These are phyloP conservation scores for Staphylotrichum longicolle DNA, from an alignment of 495 filamentous ascomycete species.

Conservation along the genomic window DNA sequence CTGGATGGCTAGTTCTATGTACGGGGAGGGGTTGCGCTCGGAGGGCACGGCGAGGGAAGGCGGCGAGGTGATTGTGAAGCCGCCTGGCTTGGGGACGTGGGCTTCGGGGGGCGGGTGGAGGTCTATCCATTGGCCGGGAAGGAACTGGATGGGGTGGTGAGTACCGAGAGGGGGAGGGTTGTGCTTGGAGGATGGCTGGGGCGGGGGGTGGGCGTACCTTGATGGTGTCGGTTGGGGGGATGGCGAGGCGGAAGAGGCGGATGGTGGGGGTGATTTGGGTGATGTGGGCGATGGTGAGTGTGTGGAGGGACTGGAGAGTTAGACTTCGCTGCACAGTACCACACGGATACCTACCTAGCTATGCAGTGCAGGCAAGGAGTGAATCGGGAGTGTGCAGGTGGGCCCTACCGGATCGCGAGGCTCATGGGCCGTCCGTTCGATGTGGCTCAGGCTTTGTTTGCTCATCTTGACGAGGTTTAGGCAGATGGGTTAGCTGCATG, in stretches of 20 bases:
- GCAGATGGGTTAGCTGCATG: background rate
- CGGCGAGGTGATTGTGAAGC: slow-evolving; percentile 83
- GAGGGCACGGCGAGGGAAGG: slow-evolving; percentile 42
- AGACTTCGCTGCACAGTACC: slow-evolving; percentile 6
- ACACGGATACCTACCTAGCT: slow-evolving; percentile 1
- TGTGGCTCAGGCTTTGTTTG: slow-evolving; percentile 37
- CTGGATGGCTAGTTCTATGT: slow-evolving; percentile 35
- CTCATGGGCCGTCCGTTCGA: slow-evolving; percentile 68
- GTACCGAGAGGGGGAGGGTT: background rate
- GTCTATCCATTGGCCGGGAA: slow-evolving; percentile 91
- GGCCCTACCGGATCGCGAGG: slow-evolving; percentile 56
- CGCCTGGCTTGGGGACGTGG: slow-evolving; percentile 63
- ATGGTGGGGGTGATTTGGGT: slow-evolving; percentile 36
- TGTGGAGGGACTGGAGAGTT: slow-evolving; percentile 41
- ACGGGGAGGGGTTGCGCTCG: background rate
- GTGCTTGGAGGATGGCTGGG: slow-evolving; percentile 8
- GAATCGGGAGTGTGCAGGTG: background rate
- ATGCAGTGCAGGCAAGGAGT: background rate
- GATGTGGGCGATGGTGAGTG: slow-evolving; percentile 37
- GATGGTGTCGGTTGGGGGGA: slow-evolving; percentile 15
- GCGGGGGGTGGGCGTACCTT: slow-evolving; percentile 15
- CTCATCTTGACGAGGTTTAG: slow-evolving; percentile 11
- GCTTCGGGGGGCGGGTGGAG: slow-evolving; percentile 70
- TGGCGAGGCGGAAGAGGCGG: slow-evolving; percentile 41
- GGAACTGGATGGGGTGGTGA: slow-evolving; percentile 50